Evolutionary conservation across 1,284 basidiomycete species (phyloP).

Genomic region (Microbotryum violaceum): DNA sequence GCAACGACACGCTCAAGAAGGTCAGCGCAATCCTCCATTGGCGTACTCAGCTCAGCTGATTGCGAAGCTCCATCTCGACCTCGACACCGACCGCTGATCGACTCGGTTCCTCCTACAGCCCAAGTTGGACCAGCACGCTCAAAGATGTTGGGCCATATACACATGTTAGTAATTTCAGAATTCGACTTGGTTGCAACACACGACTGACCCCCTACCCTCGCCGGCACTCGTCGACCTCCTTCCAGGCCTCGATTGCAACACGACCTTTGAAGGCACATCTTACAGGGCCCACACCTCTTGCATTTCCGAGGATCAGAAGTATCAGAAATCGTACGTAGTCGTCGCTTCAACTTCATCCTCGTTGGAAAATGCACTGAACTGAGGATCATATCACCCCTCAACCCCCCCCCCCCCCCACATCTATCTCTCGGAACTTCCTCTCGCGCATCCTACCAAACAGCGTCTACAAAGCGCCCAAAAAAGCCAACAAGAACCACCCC

Average conservation of each 20-base stretch:
- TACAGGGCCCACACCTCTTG: slow-evolving; percentile 61
- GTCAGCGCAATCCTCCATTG: too few relatives aligned
- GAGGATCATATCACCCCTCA: background rate
- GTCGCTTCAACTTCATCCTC: too few relatives aligned
- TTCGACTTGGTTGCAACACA: background rate
- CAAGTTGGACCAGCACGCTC: slow-evolving; percentile 63
- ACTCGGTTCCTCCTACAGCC: slow-evolving; percentile 43
- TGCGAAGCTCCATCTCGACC: too few relatives aligned
- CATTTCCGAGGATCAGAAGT: slow-evolving; percentile 83
- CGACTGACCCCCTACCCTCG: background rate
- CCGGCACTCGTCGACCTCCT: background rate
- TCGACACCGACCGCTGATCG: too few relatives aligned
- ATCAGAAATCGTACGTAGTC: slow-evolving; percentile 55
- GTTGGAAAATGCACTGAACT: background rate
- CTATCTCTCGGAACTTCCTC: background rate
- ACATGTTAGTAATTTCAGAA: slow-evolving; percentile 14
- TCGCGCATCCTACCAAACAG: background rate
- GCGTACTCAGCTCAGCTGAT: too few relatives aligned
- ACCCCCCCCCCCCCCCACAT: too few relatives aligned
- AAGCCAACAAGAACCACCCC: slow-evolving; percentile 7
- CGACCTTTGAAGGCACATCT: slow-evolving; percentile 14
- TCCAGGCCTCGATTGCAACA: slow-evolving; percentile 24
- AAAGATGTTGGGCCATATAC: slow-evolving; percentile 41
- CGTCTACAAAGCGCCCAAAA: slow-evolving; percentile 68
- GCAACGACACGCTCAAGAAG: slow-evolving; percentile 79